Percentiles rank a stretch among this genome's conserved stretches.
These are phyloP conservation scores for Chytriomyces sp. DNA, from an alignment of 192 early-diverging fungal genomes.

Conservation along the genomic window DNA sequence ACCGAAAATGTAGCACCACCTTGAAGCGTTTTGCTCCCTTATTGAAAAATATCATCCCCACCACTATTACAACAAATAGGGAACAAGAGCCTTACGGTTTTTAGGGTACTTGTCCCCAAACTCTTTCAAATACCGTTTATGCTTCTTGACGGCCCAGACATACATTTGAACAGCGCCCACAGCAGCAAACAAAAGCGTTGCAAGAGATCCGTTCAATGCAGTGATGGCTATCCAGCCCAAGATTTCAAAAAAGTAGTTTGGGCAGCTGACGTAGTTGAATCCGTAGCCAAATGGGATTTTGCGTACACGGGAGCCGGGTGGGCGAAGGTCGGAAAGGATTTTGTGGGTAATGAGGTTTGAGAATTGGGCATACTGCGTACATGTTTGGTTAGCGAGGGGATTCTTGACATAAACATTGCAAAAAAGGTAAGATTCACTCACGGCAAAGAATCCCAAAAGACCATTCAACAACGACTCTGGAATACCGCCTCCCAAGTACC, in stretches of 20 bases:
- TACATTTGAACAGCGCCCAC: conserved; percentile 77
- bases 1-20: no score
- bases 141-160: conserved; percentile 96
- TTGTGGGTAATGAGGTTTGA: conserved; percentile 86
- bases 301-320: conserved; percentile 82
- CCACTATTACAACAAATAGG: not conserved
- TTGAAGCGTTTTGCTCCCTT: no score
- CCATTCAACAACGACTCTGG: conserved; percentile 51
- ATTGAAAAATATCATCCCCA: no score
- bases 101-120: conserved; percentile 86
- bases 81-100: conserved; percentile 69
- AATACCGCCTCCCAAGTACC: conserved; percentile 40
- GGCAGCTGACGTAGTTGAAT: conserved; percentile 71
- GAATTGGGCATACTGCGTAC: conserved; percentile 71
- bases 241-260: conserved; percentile 1
- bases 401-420: not conserved
- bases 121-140: conserved; percentile 85
- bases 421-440: conserved; percentile 47
- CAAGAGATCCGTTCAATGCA: conserved; percentile 70
- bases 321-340: conserved; percentile 89
- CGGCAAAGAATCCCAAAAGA: conserved; percentile 61
- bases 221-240: conserved; percentile 77
- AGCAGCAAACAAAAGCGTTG: conserved; percentile 52
- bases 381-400: not conserved
- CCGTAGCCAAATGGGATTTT: conserved; percentile 92